Conservation (phyloP, 2,329 filamentous ascomycete species). For the Monosporascus sp. region DNA sequence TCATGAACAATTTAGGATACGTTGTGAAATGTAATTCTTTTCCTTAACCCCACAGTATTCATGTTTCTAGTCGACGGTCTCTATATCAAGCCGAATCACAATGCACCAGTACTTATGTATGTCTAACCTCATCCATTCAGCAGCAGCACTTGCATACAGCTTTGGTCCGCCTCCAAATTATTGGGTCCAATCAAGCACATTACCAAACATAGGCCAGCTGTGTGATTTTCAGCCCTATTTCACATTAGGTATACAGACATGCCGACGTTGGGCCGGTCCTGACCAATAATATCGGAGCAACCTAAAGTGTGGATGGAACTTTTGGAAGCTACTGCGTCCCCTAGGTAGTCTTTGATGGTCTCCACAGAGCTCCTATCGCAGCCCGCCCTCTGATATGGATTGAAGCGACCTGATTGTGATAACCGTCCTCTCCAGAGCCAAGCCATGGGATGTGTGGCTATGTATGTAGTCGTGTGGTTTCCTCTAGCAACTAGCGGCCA, state of each 20-base stretch:
- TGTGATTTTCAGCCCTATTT: background rate
- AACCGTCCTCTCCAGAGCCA: background rate
- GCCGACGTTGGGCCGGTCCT: background rate
- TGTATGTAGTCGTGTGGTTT: background rate
- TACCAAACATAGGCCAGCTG: background rate
- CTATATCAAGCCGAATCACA: no score
- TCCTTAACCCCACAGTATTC: no score
- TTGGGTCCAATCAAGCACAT: background rate
- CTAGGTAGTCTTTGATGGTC: no score
- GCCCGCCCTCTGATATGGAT: background rate
- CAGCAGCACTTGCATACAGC: background rate
- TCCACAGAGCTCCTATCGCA: background rate
- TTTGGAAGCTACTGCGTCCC: no score
- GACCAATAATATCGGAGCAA: background rate
- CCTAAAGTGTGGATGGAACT: no score
- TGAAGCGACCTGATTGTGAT: background rate
- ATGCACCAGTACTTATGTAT: no score
- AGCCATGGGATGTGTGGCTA: background rate
- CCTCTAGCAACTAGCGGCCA: background rate
- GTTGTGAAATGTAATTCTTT: no score
- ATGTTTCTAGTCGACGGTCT: no score
- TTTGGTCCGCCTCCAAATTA: background rate
- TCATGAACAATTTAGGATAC: no score
- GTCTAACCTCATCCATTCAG: background rate
- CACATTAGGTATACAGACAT: background rate